A percentile compares a stretch with the other conserved stretches of the same genome.
Evolutionary conservation across 2,329 filamentous ascomycete genomes (phyloP).

Genomic region (Pezicula neosporulosa): DNA sequence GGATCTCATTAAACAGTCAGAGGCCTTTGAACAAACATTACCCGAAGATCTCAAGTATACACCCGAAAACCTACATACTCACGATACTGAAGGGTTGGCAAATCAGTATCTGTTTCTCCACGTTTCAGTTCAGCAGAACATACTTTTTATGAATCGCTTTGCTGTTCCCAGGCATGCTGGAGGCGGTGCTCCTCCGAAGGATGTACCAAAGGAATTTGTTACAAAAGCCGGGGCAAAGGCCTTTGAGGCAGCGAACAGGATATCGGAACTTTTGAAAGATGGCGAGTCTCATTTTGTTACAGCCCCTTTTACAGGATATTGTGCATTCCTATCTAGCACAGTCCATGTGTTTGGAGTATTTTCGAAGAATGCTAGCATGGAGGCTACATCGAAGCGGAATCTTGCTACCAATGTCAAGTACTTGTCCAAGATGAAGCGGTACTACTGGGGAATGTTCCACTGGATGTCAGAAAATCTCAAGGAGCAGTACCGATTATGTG

Average conservation of each 20-base stretch:
- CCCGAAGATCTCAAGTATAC: slow-evolving; percentile 73
- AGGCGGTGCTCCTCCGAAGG: slow-evolving; percentile 54
- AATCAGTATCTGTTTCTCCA: slow-evolving; percentile 94
- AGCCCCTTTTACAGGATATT: slow-evolving; percentile 92
- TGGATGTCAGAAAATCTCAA: slow-evolving; percentile 93
- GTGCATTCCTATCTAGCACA: slow-evolving; percentile 87
- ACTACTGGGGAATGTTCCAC: slow-evolving; percentile 98
- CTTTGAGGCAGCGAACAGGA: slow-evolving; percentile 79
- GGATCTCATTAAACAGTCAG: slow-evolving; percentile 65
- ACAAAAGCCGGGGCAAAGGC: slow-evolving; percentile 72
- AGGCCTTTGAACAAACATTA: slow-evolving; percentile 65
- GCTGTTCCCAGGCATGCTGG: slow-evolving; percentile 63
- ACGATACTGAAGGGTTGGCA: slow-evolving; percentile 79
- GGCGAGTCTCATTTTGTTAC: slow-evolving; percentile 77
- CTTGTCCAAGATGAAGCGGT: slow-evolving; percentile 90
- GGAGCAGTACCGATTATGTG: slow-evolving; percentile 79
- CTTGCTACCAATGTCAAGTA: slow-evolving; percentile 86
- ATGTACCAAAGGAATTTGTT: slow-evolving; percentile 69
- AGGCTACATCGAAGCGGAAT: slow-evolving; percentile 77
- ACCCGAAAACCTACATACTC: slow-evolving; percentile 76
- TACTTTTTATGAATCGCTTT: slow-evolving; percentile 86
- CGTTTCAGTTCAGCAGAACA: slow-evolving; percentile 83
- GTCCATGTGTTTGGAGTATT: slow-evolving; percentile 94
- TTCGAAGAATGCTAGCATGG: slow-evolving; percentile 73
- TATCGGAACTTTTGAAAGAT: slow-evolving; percentile 80